These are phyloP conservation scores for Spiraea crenata DNA, from an alignment of 331 rosid genomes.

Conservation along the genomic window DNA sequence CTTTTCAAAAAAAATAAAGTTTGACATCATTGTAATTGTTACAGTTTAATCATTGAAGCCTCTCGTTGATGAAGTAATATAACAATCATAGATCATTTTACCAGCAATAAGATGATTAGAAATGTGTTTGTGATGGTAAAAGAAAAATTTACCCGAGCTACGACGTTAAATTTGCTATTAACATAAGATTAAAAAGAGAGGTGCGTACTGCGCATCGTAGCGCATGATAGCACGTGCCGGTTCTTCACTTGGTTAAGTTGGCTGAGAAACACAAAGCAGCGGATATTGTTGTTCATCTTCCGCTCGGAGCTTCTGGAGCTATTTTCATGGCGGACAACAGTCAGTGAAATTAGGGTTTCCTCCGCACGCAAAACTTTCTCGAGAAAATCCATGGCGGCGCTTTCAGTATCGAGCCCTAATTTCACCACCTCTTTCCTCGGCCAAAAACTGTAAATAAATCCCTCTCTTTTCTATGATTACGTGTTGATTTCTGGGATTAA, in stretches of 20 bases:
- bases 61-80: neutral
- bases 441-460: conserved; percentile 44
- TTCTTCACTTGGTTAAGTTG: no score
- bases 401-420: conserved; percentile 50
- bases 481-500: neutral
- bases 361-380: neutral
- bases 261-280: conserved; percentile 24
- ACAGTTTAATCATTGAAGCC: no score
- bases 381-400: conserved; percentile 43
- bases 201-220: conserved; percentile 2
- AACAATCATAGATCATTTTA: neutral
- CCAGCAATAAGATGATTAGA: no score
- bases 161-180: no score
- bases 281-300: conserved; percentile 13
- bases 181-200: no score
- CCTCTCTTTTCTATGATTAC: conserved; percentile 1
- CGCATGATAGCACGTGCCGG: neutral
- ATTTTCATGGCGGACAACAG: conserved; percentile 21
- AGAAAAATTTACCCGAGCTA: no score
- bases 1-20: neutral
- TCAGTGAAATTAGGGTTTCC: conserved; percentile 42
- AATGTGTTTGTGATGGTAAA: no score
- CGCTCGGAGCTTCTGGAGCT: neutral
- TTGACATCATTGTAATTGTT: neutral
- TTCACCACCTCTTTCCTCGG: conserved; percentile 52